Evolutionary conservation across 768 basidiomycete genomes (phyloP).

Genomic region (Postia placenta): DNA sequence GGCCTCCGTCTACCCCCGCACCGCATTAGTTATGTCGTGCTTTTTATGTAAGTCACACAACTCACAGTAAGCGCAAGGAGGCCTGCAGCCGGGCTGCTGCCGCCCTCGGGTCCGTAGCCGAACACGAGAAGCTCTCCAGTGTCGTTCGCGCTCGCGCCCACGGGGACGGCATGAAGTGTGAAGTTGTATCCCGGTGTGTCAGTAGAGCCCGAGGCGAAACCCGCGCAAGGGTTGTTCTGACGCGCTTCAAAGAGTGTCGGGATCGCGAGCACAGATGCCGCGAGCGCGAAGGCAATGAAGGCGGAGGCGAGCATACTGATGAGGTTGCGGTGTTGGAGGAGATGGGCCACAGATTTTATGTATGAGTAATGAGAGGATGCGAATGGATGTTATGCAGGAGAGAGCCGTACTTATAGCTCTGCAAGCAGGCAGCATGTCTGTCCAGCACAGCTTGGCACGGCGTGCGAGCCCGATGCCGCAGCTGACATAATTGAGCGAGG

Average conservation of each 20-base stretch:
- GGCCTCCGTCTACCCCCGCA: neutral
- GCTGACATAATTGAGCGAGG: too few relatives aligned
- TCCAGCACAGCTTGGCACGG: too few relatives aligned
- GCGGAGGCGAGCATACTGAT: constrained; percentile 12
- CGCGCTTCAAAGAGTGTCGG: constrained; percentile 8
- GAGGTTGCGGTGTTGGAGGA: too few relatives aligned
- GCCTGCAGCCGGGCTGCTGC: neutral
- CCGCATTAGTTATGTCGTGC: too few relatives aligned
- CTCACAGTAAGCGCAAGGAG: neutral
- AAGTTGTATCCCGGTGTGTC: neutral
- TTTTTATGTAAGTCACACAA: neutral
- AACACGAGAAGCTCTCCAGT: neutral
- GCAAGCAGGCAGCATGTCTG: too few relatives aligned
- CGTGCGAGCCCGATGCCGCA: too few relatives aligned
- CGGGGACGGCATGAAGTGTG: neutral
- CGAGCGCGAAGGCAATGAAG: constrained; percentile 8
- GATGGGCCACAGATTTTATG: too few relatives aligned
- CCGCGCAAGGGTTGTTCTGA: constrained; percentile 5
- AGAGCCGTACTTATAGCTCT: too few relatives aligned
- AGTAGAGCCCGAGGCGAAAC: neutral
- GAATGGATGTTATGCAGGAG: too few relatives aligned
- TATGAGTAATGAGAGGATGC: too few relatives aligned
- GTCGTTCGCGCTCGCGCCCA: constrained; percentile 3
- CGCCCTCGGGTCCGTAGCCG: neutral
- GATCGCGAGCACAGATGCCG: constrained; percentile 4